Evolutionary conservation across 2,329 filamentous ascomycete genomes (phyloP), one percentile per base, ranked within the genome.

Genomic region (Aureobasidium sp.): DNA sequence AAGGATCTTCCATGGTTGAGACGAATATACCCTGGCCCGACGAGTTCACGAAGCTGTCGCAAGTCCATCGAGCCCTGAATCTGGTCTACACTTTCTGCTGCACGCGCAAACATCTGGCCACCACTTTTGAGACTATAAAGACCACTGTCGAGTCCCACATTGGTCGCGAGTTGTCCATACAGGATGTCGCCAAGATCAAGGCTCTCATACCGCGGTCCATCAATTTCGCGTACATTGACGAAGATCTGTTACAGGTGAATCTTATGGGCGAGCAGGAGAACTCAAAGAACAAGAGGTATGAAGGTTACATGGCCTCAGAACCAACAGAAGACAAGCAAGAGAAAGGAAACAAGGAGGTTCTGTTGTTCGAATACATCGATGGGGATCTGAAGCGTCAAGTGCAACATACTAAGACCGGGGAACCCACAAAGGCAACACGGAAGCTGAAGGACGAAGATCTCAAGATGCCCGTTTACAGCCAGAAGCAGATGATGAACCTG

Each of bases 61-160:
- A 87, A 72, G 89, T 87, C 0, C 89, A 97, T 72, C 84, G 86
- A 64, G 93, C 94, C 1, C 77, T 99, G 64, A 99, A 96, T 69
- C 77, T 97, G 1, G 91, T 97, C 0, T 96, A 91, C 69, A 97
- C 94, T 0, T 97, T 99, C 71, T 96, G 91, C 77, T 94, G 87
- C 71, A 93, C 93, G 1, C 86, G 94, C 50, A 97, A 96, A 72
- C 90, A 97, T 69, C 82, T 97, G 32, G 87, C 90, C 0, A 97
- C 94, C 0, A 97, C 93, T 0, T 91, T 97, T 67, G 89, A 94
- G 17, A 96, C 88, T 6, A 89, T 99, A 51, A 91, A 87, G 68
- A 83, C 85, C 9, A 84, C 93, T 0, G 93, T 97, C 0, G 91
- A 97, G 73, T 84, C 84, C 0, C 91, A 97, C 71, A 92, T 86